Conservation (phyloP, 495 filamentous ascomycete species). For the Aspergillus hancockii region DNA sequence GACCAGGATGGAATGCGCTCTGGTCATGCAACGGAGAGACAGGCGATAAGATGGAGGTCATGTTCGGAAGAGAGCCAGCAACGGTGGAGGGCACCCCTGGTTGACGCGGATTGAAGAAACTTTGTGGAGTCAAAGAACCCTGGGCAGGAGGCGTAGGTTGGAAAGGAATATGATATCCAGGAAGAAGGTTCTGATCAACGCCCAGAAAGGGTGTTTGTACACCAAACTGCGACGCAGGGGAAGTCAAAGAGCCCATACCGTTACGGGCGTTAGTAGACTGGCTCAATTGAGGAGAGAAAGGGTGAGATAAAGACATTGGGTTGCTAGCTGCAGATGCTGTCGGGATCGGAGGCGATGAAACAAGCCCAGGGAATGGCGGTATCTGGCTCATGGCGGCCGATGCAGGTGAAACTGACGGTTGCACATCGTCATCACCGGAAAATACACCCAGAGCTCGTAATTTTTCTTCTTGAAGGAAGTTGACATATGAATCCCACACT, state of each 20-base stretch:
- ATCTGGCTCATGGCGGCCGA: constrained; percentile 63
- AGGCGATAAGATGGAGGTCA: constrained; percentile 47
- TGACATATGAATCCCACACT: constrained; percentile 84
- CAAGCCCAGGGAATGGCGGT: constrained; percentile 57
- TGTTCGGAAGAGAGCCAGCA: constrained; percentile 36
- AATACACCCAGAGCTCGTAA: constrained; percentile 85
- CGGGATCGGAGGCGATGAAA: constrained; percentile 56
- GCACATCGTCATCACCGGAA: constrained; percentile 68
- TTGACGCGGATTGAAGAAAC: constrained; percentile 44
- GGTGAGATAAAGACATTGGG: constrained; percentile 35
- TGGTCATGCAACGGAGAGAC: constrained; percentile 47
- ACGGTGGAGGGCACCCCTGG: constrained; percentile 27
- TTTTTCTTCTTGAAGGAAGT: constrained; percentile 82
- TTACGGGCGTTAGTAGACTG: constrained; percentile 59
- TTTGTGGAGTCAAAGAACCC: constrained; percentile 46
- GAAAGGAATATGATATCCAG: constrained; percentile 43
- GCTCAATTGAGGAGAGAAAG: constrained; percentile 48
- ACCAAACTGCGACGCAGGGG: constrained; percentile 53
- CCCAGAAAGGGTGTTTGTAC: constrained; percentile 46
- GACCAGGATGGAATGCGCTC: constrained; percentile 34
- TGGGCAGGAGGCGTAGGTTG: constrained; percentile 48
- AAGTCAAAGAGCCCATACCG: constrained; percentile 58
- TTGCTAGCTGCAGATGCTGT: constrained; percentile 48
- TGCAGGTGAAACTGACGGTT: constrained; percentile 72
- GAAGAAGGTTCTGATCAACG: constrained; percentile 40